Evolutionary conservation across 768 basidiomycete genomes (phyloP).

Genomic region (Floccularia luteovirens): DNA sequence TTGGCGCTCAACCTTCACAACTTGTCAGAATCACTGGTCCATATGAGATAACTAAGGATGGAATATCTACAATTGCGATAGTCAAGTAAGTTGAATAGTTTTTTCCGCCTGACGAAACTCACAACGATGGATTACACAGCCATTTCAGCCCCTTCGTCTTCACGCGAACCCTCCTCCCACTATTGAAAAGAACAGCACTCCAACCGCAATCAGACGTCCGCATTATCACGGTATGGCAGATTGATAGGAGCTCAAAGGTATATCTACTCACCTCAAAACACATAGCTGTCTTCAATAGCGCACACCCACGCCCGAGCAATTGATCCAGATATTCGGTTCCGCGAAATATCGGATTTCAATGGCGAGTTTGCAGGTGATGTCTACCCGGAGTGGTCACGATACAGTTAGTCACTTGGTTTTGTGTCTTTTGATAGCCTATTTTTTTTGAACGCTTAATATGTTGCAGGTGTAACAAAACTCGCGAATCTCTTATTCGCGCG

Average conservation of each 20-base stretch:
- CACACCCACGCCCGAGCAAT: conserved; percentile 15
- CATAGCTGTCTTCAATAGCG: conserved; percentile 16
- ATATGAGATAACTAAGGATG: conserved; percentile 15
- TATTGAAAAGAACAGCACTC: conserved; percentile 11
- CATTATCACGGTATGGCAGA: conserved; percentile 15
- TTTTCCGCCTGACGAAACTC: background rate
- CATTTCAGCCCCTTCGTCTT: conserved; percentile 12
- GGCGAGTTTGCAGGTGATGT: conserved; percentile 17
- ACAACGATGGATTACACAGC: background rate
- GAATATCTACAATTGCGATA: conserved; percentile 13
- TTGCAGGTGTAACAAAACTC: conserved; percentile 37
- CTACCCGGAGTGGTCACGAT: conserved; percentile 16
- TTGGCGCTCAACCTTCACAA: background rate
- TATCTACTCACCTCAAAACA: background rate
- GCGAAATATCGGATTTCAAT: conserved; percentile 22
- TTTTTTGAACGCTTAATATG: background rate
- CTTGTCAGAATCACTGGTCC: conserved; percentile 10
- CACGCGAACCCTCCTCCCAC: conserved; percentile 12
- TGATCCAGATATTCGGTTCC: conserved; percentile 17
- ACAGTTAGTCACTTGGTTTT: conserved; percentile 11
- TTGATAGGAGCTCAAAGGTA: background rate
- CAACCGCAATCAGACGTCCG: conserved; percentile 12
- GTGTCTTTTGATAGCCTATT: background rate
- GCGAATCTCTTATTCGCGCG: conserved; percentile 33
- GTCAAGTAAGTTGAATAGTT: conserved; percentile 15